Evolutionary conservation across 75 land plant genomes (phyloP).

Genomic region (Picea glauca): DNA sequence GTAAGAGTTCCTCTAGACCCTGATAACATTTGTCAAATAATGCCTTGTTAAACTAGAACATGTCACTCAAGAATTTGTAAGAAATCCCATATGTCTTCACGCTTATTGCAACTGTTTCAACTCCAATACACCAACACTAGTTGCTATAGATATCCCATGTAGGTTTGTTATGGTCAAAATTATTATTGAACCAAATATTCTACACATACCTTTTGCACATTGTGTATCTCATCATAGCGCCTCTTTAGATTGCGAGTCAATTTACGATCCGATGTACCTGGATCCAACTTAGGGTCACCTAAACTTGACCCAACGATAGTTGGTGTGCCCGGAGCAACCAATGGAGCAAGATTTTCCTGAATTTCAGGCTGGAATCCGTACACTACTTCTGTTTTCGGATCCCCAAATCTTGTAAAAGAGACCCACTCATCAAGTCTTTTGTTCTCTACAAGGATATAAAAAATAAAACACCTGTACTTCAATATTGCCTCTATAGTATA

Average conservation of each 20-base stretch:
- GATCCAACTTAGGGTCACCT: constrained; percentile 29
- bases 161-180: neutral
- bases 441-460: constrained; percentile 24
- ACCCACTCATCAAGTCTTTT: constrained; percentile 50
- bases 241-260: constrained; percentile 43
- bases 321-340: constrained; percentile 23
- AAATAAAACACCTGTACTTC: neutral
- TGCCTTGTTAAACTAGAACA: neutral
- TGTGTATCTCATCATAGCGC: constrained; percentile 50
- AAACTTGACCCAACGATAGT: constrained; percentile 18
- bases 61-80: neutral
- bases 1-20: constrained; percentile 39
- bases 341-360: constrained; percentile 28
- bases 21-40: constrained; percentile 2
- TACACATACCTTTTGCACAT: constrained; percentile 41
- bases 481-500: neutral
- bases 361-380: constrained; percentile 23
- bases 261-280: constrained; percentile 44
- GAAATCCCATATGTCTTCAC: constrained; percentile 8
- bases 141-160: neutral
- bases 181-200: constrained; percentile 1
- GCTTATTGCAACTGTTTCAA: neutral
- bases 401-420: constrained; percentile 24
- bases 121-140: neutral
- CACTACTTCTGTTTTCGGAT: constrained; percentile 20